Evolutionary conservation across 129 eudicot species (phyloP).

Genomic region (Lactuca sativa): DNA sequence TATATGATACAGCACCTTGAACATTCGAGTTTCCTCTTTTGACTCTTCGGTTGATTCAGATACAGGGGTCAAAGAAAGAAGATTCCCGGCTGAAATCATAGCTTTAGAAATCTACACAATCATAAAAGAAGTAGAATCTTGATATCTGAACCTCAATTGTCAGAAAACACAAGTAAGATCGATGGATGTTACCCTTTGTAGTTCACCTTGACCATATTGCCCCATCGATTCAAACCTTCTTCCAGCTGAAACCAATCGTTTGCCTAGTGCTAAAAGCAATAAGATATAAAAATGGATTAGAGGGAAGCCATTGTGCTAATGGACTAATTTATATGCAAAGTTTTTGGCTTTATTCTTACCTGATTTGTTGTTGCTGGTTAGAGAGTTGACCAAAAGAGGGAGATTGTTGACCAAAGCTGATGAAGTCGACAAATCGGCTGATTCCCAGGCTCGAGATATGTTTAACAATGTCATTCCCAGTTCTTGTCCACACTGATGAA

Average conservation of each 20-base stretch:
- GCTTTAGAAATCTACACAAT: conserved; percentile 76
- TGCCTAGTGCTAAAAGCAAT: conserved; percentile 74
- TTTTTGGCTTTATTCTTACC: conserved; percentile 53
- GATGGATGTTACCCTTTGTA: conserved; percentile 53
- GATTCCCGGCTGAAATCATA: conserved; percentile 65
- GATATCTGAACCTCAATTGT: neutral
- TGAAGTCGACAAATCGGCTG: conserved; percentile 77
- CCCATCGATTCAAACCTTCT: conserved; percentile 97
- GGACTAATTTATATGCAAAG: neutral
- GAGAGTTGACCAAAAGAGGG: conserved; percentile 53
- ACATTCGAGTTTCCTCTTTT: conserved; percentile 58
- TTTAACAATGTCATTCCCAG: conserved; percentile 72
- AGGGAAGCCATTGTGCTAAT: conserved; percentile 12
- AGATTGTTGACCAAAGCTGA: conserved; percentile 56
- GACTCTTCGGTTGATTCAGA: conserved; percentile 44
- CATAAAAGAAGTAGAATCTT: neutral
- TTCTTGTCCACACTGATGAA: conserved; percentile 82
- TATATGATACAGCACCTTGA: conserved; percentile 49
- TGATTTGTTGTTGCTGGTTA: conserved; percentile 53
- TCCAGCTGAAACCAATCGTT: conserved; percentile 80
- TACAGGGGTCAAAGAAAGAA: conserved; percentile 52
- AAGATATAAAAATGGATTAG: conserved; percentile 26
- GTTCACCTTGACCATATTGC: conserved; percentile 93
- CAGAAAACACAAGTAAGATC: neutral
- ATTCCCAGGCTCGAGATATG: conserved; percentile 89